phyloP scores from a whole-genome alignment of 1,284 basidiomycete species.

The Rhodotorula sp. region DNA sequence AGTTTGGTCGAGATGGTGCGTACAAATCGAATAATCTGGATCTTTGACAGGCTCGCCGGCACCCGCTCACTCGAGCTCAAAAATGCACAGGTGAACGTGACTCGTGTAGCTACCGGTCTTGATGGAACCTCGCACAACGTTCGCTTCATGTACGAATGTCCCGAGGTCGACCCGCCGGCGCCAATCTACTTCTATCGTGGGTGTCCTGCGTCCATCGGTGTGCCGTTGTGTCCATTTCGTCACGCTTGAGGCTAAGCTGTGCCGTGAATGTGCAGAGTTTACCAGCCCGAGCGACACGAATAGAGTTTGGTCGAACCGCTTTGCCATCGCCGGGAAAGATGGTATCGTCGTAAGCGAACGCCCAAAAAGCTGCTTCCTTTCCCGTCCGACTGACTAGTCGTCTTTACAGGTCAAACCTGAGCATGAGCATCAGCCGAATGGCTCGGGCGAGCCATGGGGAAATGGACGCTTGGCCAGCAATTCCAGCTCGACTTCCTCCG shows the following conservation, averaged over 20 bases:
- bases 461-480: conserved; percentile 18
- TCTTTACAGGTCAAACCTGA: background rate
- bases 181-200: conserved; percentile 77
- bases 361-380: too few relatives aligned
- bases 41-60: too few relatives aligned
- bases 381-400: too few relatives aligned
- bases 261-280: conserved; percentile 5
- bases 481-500: background rate
- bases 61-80: too few relatives aligned
- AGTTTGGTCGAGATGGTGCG: conserved; percentile 65
- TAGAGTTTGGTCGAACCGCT: conserved; percentile 74
- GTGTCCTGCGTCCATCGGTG: conserved; percentile 50
- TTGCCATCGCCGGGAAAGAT: conserved; percentile 64
- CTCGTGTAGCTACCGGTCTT: conserved; percentile 18
- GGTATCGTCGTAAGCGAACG: conserved; percentile 54
- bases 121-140: conserved; percentile 59
- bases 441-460: conserved; percentile 66
- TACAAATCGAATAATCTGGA: too few relatives aligned
- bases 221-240: too few relatives aligned
- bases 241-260: background rate
- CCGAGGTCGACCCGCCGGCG: conserved; percentile 68
- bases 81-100: conserved; percentile 11
- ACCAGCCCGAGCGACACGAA: conserved; percentile 40
- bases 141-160: conserved; percentile 66
- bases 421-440: conserved; percentile 59